Percentiles rank a stretch among this genome's conserved stretches.
Conservation (phyloP, 2,329 filamentous ascomycete genomes). For the Colletotrichum aenigma region DNA sequence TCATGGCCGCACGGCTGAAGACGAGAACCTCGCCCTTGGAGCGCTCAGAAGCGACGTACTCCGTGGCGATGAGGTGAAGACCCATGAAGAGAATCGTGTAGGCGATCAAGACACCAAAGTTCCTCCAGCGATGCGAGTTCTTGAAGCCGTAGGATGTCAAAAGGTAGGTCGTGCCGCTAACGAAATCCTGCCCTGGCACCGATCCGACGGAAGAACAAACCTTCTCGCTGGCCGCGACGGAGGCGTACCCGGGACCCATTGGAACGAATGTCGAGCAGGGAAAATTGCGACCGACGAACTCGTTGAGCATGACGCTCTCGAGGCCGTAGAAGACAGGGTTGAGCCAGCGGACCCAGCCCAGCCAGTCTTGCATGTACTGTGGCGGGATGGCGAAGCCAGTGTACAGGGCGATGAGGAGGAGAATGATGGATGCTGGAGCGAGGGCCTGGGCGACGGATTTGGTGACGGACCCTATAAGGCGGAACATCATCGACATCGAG, state of each 20-base stretch:
- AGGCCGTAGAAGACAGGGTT: conserved; percentile 67
- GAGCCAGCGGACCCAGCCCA: conserved; percentile 69
- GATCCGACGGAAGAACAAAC: conserved; percentile 55
- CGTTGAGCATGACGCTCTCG: conserved; percentile 67
- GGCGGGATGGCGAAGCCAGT: conserved; percentile 52
- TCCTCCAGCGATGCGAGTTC: conserved; percentile 56
- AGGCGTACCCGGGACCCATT: conserved; percentile 27
- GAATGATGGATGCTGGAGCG: conserved; percentile 54
- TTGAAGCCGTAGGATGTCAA: conserved; percentile 50
- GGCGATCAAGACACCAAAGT: conserved; percentile 55
- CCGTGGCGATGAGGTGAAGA: background rate
- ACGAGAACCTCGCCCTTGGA: conserved; percentile 13
- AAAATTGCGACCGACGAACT: conserved; percentile 54
- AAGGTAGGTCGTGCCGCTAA: conserved; percentile 55
- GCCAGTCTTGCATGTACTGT: conserved; percentile 49
- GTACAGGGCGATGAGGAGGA: conserved; percentile 46
- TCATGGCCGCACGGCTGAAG: background rate
- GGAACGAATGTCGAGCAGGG: conserved; percentile 46
- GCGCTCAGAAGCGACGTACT: background rate
- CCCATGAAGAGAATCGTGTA: background rate
- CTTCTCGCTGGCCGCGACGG: conserved; percentile 29
- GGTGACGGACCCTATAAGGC: conserved; percentile 42
- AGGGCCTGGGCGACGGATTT: conserved; percentile 57
- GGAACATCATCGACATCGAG: conserved; percentile 71
- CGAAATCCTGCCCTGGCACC: conserved; percentile 42